phyloP scores from a whole-genome alignment of 1,284 basidiomycete genomes.

The Porodaedalea pini region DNA sequence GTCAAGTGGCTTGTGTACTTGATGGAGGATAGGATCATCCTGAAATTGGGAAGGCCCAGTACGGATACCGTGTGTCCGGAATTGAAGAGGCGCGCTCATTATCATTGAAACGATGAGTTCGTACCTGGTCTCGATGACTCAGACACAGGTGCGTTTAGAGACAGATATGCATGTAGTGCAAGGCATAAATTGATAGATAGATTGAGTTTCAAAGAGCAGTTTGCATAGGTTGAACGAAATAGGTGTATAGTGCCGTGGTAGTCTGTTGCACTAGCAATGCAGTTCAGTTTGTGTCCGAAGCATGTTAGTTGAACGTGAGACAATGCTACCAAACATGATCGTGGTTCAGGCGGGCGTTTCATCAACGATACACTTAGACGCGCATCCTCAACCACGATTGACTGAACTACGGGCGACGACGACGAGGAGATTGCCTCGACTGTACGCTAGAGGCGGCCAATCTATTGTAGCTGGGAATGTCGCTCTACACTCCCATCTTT shows the following conservation, averaged over 20 bases:
- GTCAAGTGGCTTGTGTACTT: neutral
- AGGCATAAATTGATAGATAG: neutral
- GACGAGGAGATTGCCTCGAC: neutral
- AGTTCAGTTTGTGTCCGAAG: neutral
- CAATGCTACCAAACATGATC: neutral
- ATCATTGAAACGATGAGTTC: neutral
- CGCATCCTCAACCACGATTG: neutral
- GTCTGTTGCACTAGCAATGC: too few relatives aligned
- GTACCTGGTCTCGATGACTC: constrained; percentile 6
- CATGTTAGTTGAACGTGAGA: neutral
- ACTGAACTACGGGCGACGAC: neutral
- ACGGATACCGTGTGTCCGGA: too few relatives aligned
- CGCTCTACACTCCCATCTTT: constrained; percentile 24
- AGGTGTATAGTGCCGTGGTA: too few relatives aligned
- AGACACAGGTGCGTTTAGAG: neutral
- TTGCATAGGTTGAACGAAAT: too few relatives aligned
- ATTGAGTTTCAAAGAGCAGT: too few relatives aligned
- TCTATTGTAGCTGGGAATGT: constrained; percentile 1
- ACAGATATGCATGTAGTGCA: too few relatives aligned
- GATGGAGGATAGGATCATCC: neutral
- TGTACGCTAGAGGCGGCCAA: neutral
- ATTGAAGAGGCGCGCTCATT: too few relatives aligned
- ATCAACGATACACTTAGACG: too few relatives aligned
- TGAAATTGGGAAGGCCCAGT: too few relatives aligned
- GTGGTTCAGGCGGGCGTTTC: too few relatives aligned